These are phyloP conservation scores for Microsporum ferrugineum DNA, from an alignment of 2,329 filamentous ascomycete genomes.

Conservation along the genomic window DNA sequence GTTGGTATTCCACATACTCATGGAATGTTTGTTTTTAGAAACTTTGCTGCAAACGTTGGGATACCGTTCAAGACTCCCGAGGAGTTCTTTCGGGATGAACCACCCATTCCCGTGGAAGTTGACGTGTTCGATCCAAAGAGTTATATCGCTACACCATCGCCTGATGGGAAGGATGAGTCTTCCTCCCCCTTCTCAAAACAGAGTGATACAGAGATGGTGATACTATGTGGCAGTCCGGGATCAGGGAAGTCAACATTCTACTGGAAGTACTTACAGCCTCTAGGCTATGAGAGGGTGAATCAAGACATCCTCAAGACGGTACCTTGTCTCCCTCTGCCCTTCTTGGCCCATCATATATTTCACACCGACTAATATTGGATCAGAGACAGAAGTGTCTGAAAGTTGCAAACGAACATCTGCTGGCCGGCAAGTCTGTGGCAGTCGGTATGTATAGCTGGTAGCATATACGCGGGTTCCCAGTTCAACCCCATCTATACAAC, in stretches of 20 bases:
- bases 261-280: slow-evolving; percentile 61
- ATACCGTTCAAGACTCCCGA: slow-evolving; percentile 78
- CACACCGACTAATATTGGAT: neutral
- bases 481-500: neutral
- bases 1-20: neutral
- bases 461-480: neutral
- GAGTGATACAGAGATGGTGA: slow-evolving; percentile 59
- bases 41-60: slow-evolving; percentile 76
- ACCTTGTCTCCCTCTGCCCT: slow-evolving; percentile 17
- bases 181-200: slow-evolving; percentile 42
- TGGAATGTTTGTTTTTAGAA: slow-evolving; percentile 36
- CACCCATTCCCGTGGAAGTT: slow-evolving; percentile 48
- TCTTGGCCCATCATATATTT: neutral
- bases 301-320: slow-evolving; percentile 76
- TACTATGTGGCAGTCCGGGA: slow-evolving; percentile 81
- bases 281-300: slow-evolving; percentile 76
- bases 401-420: slow-evolving; percentile 54
- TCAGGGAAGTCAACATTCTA: slow-evolving; percentile 90
- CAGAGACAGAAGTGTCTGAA: slow-evolving; percentile 57
- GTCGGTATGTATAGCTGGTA: slow-evolving; percentile 50
- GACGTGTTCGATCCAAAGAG: slow-evolving; percentile 59
- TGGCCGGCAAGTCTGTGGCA: slow-evolving; percentile 56
- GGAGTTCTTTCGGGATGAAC: slow-evolving; percentile 69
- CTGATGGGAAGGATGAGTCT: slow-evolving; percentile 19
- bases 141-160: slow-evolving; percentile 35